A percentile compares a stretch with the other conserved stretches of the same genome.
Evolutionary conservation across 371 early-diverging fungal species (phyloP).

Genomic region (Syncephalastrum sp.): DNA sequence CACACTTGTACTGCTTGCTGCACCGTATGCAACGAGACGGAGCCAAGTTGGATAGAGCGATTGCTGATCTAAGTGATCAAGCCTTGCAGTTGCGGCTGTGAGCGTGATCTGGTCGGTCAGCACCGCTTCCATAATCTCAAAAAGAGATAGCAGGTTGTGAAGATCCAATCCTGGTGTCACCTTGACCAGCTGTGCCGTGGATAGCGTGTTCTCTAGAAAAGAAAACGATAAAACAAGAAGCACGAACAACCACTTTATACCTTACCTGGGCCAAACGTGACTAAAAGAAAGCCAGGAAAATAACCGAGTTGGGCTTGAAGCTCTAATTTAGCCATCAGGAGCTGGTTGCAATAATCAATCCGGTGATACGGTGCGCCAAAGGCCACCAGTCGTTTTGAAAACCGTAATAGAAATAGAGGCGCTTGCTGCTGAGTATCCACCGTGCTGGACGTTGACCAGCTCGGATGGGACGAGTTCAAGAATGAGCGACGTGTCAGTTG

Average conservation of each 20-base stretch:
- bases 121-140: slow-evolving; percentile 55
- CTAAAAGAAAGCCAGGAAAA: slow-evolving; percentile 62
- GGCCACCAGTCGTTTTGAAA: slow-evolving; percentile 56
- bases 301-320: slow-evolving; percentile 54
- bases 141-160: slow-evolving; percentile 52
- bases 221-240: neutral
- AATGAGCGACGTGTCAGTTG: no score
- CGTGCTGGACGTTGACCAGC: no score
- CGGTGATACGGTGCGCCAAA: slow-evolving; percentile 78
- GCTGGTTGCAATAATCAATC: slow-evolving; percentile 59
- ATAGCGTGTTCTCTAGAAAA: slow-evolving; percentile 22
- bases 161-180: slow-evolving; percentile 51
- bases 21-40: slow-evolving; percentile 52
- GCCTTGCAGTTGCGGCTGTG: slow-evolving; percentile 51
- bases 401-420: slow-evolving; percentile 17
- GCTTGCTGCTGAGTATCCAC: no score
- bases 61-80: slow-evolving; percentile 46
- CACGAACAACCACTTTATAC: slow-evolving; percentile 22
- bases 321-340: slow-evolving; percentile 45
- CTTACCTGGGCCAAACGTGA: slow-evolving; percentile 55
- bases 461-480: no score
- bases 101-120: slow-evolving; percentile 42
- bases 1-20: slow-evolving; percentile 53
- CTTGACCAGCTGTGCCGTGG: slow-evolving; percentile 62
- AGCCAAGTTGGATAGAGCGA: slow-evolving; percentile 49